A percentile compares a stretch with the other conserved stretches of the same genome.
Evolutionary conservation across 192 early-diverging fungal species (phyloP).

Genomic region (Entophlyctis luteolus): DNA sequence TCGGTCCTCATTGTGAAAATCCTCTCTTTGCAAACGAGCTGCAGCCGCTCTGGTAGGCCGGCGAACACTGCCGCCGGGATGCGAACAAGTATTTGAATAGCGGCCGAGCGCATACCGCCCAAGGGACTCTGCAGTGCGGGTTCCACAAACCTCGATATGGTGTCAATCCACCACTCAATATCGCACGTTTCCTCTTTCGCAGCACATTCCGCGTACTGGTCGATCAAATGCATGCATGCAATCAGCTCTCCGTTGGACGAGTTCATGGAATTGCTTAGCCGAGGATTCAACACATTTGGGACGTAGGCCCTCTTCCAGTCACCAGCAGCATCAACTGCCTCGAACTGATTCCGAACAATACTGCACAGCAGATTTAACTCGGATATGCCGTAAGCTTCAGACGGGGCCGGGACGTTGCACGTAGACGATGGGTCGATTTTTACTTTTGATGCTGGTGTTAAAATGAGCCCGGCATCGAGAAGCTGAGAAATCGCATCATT

Average conservation of each 20-base stretch:
- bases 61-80: conserved; percentile 24
- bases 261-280: conserved; percentile 10
- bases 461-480: too few species aligned
- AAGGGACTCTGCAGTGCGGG: conserved; percentile 10
- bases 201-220: conserved; percentile 33
- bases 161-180: conserved; percentile 17
- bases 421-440: too few species aligned
- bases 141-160: conserved; percentile 16
- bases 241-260: too few species aligned
- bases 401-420: too few species aligned
- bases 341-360: conserved; percentile 17
- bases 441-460: too few species aligned
- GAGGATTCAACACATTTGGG: not conserved
- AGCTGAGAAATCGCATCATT: too few species aligned
- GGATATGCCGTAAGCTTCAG: too few species aligned
- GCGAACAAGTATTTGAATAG: conserved; percentile 28
- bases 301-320: not conserved
- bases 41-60: conserved; percentile 1
- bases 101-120: conserved; percentile 31
- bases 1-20: conserved; percentile 31
- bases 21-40: not conserved
- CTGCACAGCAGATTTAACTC: conserved; percentile 28
- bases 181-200: not conserved
- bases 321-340: too few species aligned
- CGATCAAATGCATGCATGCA: conserved; percentile 31